These are phyloP conservation scores for Moricandia arvensis DNA, from an alignment of 345 rosid genomes.

Conservation along the genomic window DNA sequence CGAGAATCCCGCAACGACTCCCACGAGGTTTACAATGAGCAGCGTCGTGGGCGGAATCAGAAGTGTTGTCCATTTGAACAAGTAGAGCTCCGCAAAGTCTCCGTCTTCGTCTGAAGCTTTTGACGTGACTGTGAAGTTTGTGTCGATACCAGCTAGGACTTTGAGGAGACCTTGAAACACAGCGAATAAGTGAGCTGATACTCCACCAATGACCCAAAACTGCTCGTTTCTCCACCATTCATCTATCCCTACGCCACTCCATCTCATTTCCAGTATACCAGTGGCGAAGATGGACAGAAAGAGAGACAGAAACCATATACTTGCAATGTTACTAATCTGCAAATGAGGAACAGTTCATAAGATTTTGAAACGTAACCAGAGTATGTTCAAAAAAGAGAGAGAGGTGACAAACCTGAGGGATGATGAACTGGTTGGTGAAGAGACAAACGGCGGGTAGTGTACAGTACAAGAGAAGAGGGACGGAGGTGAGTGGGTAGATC, in stretches of 20 bases:
- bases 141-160: constrained; percentile 90
- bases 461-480: constrained; percentile 86
- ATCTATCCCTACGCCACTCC: constrained; percentile 97
- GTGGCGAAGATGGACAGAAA: constrained; percentile 94
- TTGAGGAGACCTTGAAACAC: constrained; percentile 90
- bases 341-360: constrained; percentile 23
- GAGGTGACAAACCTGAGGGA: constrained; percentile 68
- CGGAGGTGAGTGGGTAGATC: constrained; percentile 81
- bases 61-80: constrained; percentile 96
- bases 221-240: constrained; percentile 99
- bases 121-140: constrained; percentile 92
- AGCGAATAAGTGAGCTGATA: constrained; percentile 85
- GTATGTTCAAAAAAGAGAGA: constrained; percentile 3
- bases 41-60: constrained; percentile 92
- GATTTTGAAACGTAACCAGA: background rate
- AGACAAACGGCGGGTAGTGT: constrained; percentile 92
- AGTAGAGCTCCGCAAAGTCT: constrained; percentile 75
- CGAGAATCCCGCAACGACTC: constrained; percentile 88
- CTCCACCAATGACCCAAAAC: constrained; percentile 97
- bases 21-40: constrained; percentile 78
- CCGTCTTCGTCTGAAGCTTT: constrained; percentile 91
- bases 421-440: constrained; percentile 87
- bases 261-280: constrained; percentile 91
- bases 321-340: constrained; percentile 90
- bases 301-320: constrained; percentile 88